phyloP scores from a whole-genome alignment of 176 grass and related monocot genomes.

The Oropetium thomaeum region DNA sequence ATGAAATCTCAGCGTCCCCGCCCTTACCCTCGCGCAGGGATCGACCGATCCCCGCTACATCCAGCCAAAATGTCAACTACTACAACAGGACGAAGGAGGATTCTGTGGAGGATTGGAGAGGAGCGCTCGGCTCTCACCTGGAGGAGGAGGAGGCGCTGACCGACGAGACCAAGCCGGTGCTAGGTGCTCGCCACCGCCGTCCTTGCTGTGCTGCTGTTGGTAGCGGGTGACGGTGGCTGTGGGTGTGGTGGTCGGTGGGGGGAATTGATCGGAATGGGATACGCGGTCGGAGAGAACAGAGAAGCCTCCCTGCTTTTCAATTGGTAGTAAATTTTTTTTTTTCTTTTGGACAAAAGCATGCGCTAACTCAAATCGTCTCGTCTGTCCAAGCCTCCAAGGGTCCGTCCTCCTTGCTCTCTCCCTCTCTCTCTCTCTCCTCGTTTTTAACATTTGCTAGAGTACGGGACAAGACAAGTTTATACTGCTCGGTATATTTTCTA shows the following conservation, averaged over 20 bases:
- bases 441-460: neutral
- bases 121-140: neutral
- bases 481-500: too few species aligned
- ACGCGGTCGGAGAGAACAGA: neutral
- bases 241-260: constrained; percentile 2
- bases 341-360: neutral
- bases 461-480: too few species aligned
- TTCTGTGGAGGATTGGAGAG: neutral
- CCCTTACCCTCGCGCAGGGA: neutral
- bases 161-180: neutral
- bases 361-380: neutral
- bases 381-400: neutral
- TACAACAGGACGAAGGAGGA: neutral
- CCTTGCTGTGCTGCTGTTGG: neutral
- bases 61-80: neutral
- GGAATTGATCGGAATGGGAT: neutral
- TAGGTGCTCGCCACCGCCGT: too few species aligned
- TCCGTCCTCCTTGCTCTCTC: neutral
- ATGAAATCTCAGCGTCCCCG: neutral
- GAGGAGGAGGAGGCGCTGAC: neutral
- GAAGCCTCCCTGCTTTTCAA: neutral
- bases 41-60: neutral
- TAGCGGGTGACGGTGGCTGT: neutral
- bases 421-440: neutral
- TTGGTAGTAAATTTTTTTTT: neutral